A percentile compares a stretch with the other conserved stretches of the same genome.
Conservation (phyloP, 768 basidiomycete genomes). For the Lactarius vividus region DNA sequence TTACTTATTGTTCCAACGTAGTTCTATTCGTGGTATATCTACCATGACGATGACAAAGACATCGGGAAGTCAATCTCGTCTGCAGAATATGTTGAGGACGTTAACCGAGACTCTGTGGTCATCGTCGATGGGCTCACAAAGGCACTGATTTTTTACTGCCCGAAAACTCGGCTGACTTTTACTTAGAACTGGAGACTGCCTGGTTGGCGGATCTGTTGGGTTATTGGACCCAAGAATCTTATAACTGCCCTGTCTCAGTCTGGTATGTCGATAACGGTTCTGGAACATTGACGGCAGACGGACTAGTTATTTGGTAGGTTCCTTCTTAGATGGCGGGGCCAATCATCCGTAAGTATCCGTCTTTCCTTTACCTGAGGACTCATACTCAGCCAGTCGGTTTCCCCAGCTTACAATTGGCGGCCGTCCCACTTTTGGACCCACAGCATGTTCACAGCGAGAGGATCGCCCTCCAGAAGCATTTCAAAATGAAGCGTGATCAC, state of each 20-base stretch:
- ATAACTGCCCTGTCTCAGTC: conserved; percentile 90
- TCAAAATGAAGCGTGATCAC: conserved; percentile 89
- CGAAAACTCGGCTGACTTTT: conserved; percentile 25
- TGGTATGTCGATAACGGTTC: conserved; percentile 39
- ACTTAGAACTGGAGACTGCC: conserved; percentile 89
- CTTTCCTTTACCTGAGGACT: not conserved
- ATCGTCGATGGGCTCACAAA: conserved; percentile 94
- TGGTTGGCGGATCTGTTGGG: conserved; percentile 95
- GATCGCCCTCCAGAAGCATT: conserved; percentile 84
- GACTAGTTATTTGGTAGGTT: conserved; percentile 41
- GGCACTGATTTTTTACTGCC: conserved; percentile 38
- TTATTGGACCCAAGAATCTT: conserved; percentile 85
- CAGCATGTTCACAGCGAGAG: conserved; percentile 68
- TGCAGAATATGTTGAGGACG: conserved; percentile 82
- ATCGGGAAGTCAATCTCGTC: conserved; percentile 78
- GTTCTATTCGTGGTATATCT: conserved; percentile 97
- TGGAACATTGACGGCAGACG: not conserved
- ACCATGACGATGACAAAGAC: conserved; percentile 73
- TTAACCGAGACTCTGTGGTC: conserved; percentile 79
- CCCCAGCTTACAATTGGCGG: conserved; percentile 78
- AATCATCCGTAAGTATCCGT: conserved; percentile 73
- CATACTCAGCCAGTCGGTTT: conserved; percentile 9
- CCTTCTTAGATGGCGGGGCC: conserved; percentile 93
- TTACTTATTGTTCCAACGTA: conserved; percentile 33
- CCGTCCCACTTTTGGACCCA: conserved; percentile 78